Percentiles rank a stretch among this genome's conserved stretches.
Conservation (phyloP, 352 stramenopile genomes). For the Pythium volutum region DNA sequence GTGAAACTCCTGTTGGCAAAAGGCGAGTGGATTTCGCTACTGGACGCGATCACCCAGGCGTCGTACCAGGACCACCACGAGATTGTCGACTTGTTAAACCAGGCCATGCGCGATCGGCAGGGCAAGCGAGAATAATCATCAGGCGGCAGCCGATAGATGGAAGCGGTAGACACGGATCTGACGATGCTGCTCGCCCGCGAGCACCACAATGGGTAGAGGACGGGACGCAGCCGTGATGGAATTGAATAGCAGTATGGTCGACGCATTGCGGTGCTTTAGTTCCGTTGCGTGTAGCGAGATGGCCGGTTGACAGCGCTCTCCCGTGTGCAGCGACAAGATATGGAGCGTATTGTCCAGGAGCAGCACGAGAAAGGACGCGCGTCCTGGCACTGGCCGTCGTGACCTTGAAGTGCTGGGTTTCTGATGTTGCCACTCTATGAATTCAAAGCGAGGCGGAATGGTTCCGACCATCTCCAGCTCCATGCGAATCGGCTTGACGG, state of each 20-base stretch:
- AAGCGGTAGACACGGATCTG: slow-evolving; percentile 14
- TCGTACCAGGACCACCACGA: slow-evolving; percentile 9
- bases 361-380: slow-evolving; percentile 7
- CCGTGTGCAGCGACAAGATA: slow-evolving; percentile 8
- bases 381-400: too few species aligned
- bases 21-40: slow-evolving; percentile 6
- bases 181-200: slow-evolving; percentile 20
- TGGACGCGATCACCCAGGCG: slow-evolving; percentile 9
- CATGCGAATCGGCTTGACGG: slow-evolving; percentile 24
- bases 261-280: neutral
- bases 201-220: neutral
- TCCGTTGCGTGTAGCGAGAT: slow-evolving; percentile 3
- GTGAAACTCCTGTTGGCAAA: neutral
- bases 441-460: slow-evolving; percentile 35
- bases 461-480: slow-evolving; percentile 26
- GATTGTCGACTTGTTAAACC: slow-evolving; percentile 8
- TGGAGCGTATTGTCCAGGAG: slow-evolving; percentile 22
- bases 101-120: neutral
- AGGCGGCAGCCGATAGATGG: neutral
- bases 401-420: too few species aligned
- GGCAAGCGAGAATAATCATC: neutral
- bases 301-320: neutral
- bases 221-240: neutral
- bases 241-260: slow-evolving; percentile 4
- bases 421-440: slow-evolving; percentile 8